These are phyloP conservation scores for Ustilago curta DNA, from an alignment of 1,284 basidiomycete species.

Conservation along the genomic window DNA sequence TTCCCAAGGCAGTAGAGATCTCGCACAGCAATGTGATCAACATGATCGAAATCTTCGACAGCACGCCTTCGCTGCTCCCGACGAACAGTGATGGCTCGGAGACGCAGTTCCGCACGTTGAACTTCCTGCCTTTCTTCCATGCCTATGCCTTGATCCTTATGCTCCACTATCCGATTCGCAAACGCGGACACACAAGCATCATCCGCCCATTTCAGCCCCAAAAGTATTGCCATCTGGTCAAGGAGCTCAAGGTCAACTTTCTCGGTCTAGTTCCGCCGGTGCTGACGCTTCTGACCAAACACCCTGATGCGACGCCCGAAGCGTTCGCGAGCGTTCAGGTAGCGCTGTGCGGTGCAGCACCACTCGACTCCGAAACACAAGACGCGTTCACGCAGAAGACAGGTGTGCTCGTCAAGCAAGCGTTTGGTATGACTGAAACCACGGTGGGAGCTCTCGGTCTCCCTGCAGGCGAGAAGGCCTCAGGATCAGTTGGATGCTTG, in stretches of 20 bases:
- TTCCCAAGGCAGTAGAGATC: conserved; percentile 51
- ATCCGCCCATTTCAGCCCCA: conserved; percentile 38
- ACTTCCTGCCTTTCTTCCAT: conserved; percentile 51
- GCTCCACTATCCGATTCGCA: conserved; percentile 24
- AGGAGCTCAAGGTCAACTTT: conserved; percentile 30
- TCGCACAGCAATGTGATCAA: conserved; percentile 44
- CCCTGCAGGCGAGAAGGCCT: conserved; percentile 5
- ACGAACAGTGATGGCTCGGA: conserved; percentile 2
- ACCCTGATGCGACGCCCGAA: conserved; percentile 20
- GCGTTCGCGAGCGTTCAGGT: conserved; percentile 19
- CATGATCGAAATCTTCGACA: conserved; percentile 39
- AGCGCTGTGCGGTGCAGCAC: conserved; percentile 39
- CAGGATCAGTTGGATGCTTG: conserved; percentile 34
- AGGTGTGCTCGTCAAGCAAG: conserved; percentile 33
- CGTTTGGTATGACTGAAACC: conserved; percentile 54
- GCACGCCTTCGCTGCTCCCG: conserved; percentile 16
- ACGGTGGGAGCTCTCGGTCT: conserved; percentile 46
- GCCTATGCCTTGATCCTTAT: conserved; percentile 32
- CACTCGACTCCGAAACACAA: conserved; percentile 39
- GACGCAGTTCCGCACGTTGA: conserved; percentile 25
- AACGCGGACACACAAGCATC: conserved; percentile 18
- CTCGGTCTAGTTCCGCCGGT: conserved; percentile 40
- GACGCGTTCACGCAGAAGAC: conserved; percentile 32
- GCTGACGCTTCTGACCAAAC: conserved; percentile 27
- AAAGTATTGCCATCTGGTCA: conserved; percentile 26